These are phyloP conservation scores for Didymellaceae sp. DNA, from an alignment of 2,329 filamentous ascomycete genomes.

Conservation along the genomic window DNA sequence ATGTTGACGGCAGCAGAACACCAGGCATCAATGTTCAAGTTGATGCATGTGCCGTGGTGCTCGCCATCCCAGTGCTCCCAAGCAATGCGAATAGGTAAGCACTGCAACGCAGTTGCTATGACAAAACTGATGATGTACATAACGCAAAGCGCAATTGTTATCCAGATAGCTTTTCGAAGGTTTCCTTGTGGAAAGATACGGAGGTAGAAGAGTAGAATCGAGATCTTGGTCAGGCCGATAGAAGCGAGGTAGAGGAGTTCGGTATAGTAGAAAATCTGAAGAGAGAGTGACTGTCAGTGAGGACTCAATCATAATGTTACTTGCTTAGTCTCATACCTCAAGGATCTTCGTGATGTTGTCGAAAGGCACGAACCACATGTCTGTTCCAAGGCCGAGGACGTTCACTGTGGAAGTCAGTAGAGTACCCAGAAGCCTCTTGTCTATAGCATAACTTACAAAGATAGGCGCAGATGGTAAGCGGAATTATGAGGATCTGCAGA, in stretches of 20 bases:
- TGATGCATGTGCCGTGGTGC: conserved; percentile 33
- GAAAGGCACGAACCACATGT: conserved; percentile 58
- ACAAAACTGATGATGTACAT: conserved; percentile 32
- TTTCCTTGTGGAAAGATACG: conserved; percentile 35
- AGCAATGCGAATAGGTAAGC: conserved; percentile 27
- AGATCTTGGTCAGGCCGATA: conserved; percentile 22
- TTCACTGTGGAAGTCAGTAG: neutral
- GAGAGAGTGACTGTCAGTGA: neutral
- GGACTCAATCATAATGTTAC: neutral
- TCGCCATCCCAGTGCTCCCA: conserved; percentile 39
- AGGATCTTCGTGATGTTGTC: conserved; percentile 55
- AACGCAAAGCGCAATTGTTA: conserved; percentile 23
- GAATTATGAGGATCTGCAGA: conserved; percentile 4
- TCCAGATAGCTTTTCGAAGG: conserved; percentile 24
- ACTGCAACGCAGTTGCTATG: conserved; percentile 26
- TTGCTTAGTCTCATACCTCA: conserved; percentile 29
- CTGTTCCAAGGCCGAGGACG: conserved; percentile 56
- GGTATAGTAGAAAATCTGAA: conserved; percentile 7
- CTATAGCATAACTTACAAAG: neutral
- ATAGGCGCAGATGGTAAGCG: conserved; percentile 4
- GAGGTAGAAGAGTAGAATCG: conserved; percentile 40
- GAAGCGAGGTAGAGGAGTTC: conserved; percentile 6
- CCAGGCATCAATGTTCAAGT: conserved; percentile 39
- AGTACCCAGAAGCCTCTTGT: neutral
- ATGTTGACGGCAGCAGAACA: conserved; percentile 41